Conservation (phyloP, 1,284 basidiomycete species). For the Cystobasidiaceae sp. region DNA sequence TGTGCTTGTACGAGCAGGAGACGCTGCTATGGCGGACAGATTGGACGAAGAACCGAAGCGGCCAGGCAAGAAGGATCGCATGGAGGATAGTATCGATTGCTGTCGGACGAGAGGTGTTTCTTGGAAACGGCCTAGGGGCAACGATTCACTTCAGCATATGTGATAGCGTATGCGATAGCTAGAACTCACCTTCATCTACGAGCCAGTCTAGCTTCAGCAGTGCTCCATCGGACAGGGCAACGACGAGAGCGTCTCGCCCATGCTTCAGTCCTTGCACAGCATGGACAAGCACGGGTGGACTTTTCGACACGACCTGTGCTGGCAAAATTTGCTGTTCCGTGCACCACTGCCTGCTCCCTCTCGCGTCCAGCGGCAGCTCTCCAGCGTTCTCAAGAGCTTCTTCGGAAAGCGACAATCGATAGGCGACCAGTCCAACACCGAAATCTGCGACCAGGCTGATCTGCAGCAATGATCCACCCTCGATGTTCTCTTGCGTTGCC, state of each 20-base stretch:
- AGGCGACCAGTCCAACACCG: constrained; percentile 13
- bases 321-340: constrained; percentile 12
- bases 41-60: background rate
- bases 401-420: background rate
- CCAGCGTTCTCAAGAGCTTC: background rate
- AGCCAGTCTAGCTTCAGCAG: constrained; percentile 60
- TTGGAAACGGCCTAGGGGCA: constrained; percentile 54
- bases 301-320: background rate
- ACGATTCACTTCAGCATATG: too few species aligned
- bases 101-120: constrained; percentile 60
- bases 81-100: constrained; percentile 57
- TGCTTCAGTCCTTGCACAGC: background rate
- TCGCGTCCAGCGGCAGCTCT: background rate
- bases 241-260: background rate
- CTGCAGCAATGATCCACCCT: background rate
- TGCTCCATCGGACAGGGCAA: constrained; percentile 55
- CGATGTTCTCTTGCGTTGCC: background rate
- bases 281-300: background rate
- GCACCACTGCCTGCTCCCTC: background rate
- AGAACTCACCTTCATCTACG: constrained; percentile 36
- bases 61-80: constrained; percentile 49
- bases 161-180: too few species aligned
- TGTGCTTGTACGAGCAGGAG: constrained; percentile 58
- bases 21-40: constrained; percentile 35
- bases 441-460: background rate